phyloP scores from a whole-genome alignment of 768 basidiomycete species.

The Hericium coralloides region DNA sequence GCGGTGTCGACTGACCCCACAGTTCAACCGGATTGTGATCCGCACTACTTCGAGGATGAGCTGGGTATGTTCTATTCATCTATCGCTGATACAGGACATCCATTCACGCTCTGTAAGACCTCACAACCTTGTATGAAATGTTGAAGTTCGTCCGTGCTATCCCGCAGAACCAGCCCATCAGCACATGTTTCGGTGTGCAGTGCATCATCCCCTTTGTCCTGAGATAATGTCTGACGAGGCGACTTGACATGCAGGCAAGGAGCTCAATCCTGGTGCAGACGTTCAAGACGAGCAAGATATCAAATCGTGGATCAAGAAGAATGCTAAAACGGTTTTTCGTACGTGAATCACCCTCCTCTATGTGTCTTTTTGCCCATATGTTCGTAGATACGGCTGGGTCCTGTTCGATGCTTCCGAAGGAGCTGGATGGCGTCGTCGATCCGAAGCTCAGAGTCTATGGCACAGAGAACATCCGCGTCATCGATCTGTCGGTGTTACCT shows the following conservation, averaged over 20 bases:
- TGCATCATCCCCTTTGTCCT: neutral
- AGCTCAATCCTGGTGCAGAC: constrained; percentile 22
- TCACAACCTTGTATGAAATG: constrained; percentile 21
- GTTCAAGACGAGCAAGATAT: constrained; percentile 22
- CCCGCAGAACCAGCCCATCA: neutral
- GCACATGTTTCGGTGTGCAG: neutral
- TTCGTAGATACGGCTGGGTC: constrained; percentile 26
- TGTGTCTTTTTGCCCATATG: neutral
- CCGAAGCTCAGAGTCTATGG: constrained; percentile 28
- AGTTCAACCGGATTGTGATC: constrained; percentile 22
- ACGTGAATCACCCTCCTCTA: neutral
- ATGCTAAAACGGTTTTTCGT: neutral
- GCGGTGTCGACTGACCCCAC: constrained; percentile 21
- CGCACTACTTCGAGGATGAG: constrained; percentile 24
- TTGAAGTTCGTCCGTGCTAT: constrained; percentile 22
- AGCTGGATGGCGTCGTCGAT: constrained; percentile 31
- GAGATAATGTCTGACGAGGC: neutral
- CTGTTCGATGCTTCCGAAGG: constrained; percentile 31
- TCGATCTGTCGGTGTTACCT: constrained; percentile 35
- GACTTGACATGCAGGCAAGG: constrained; percentile 9
- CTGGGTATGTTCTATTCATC: constrained; percentile 14
- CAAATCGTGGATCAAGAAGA: neutral
- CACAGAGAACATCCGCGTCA: constrained; percentile 37
- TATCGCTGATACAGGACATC: neutral
- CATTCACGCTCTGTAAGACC: constrained; percentile 12